phyloP scores from a whole-genome alignment of 139 green algal species.

The Mesotaenium endlicherianum region DNA sequence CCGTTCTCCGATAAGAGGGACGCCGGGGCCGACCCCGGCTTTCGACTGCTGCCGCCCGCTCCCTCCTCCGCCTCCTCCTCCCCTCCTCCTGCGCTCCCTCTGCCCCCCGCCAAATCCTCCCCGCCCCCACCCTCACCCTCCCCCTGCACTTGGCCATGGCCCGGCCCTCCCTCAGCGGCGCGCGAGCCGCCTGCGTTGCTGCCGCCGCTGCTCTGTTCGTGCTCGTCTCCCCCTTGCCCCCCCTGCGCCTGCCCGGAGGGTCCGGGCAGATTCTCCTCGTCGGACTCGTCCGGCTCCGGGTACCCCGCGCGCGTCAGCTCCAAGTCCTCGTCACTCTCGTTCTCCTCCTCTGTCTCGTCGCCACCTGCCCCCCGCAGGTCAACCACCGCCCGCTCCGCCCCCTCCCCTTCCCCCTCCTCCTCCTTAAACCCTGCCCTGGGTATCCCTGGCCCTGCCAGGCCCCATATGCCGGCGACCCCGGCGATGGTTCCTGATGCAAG shows the following conservation, averaged over 20 bases:
- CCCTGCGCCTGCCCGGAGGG: background rate
- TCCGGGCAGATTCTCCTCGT: background rate
- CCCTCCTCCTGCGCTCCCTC: background rate
- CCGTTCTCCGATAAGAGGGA: background rate
- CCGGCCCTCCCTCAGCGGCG: background rate
- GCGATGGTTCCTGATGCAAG: conserved; percentile 22
- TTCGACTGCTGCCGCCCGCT: no score
- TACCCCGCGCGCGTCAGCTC: no score
- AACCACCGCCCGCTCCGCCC: no score
- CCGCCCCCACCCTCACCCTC: no score
- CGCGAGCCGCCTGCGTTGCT: background rate
- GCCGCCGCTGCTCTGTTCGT: background rate
- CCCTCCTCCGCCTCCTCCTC: background rate
- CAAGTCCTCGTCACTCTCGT: no score
- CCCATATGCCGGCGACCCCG: background rate
- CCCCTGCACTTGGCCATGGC: no score
- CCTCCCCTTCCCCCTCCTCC: background rate
- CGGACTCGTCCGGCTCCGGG: background rate
- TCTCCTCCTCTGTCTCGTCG: no score
- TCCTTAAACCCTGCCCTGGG: background rate
- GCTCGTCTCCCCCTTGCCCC: no score
- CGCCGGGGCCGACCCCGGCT: no score
- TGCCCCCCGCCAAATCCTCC: background rate
- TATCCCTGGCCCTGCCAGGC: conserved; percentile 10
- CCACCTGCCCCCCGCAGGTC: no score